Percentiles rank a stretch among this genome's conserved stretches.
These are phyloP conservation scores for Allium sativum DNA, from an alignment of 106 monocot species.

Conservation along the genomic window DNA sequence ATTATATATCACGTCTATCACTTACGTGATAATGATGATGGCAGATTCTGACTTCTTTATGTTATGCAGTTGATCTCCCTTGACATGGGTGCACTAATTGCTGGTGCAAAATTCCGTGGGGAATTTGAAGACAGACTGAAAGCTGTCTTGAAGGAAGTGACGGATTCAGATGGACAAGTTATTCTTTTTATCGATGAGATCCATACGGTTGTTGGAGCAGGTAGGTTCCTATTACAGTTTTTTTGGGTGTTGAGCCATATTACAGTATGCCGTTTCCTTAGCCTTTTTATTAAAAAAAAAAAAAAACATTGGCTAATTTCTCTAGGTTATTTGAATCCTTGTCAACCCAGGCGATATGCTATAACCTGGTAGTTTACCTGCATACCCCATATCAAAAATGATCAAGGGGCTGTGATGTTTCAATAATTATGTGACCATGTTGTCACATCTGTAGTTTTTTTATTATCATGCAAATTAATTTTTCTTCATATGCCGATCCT, in stretches of 20 bases:
- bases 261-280: too few species aligned
- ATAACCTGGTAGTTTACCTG: too few species aligned
- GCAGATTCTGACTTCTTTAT: background rate
- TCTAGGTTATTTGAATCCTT: too few species aligned
- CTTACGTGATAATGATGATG: background rate
- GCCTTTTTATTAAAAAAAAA: too few species aligned
- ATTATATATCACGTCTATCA: background rate
- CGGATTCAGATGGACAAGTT: constrained; percentile 87
- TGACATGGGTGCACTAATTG: constrained; percentile 97
- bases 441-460: too few species aligned
- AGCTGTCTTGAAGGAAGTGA: constrained; percentile 94
- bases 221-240: constrained; percentile 13
- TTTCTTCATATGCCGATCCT: too few species aligned
- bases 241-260: too few species aligned
- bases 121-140: constrained; percentile 98
- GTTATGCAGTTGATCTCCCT: constrained; percentile 74
- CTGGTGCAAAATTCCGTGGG: constrained; percentile 89
- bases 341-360: too few species aligned
- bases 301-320: background rate
- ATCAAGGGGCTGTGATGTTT: too few species aligned
- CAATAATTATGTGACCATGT: too few species aligned
- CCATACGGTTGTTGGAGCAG: constrained; percentile 99
- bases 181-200: constrained; percentile 99
- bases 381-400: too few species aligned
- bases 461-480: too few species aligned